Conservation (phyloP, 106 monocot species). For the Apostasia ramifera region DNA sequence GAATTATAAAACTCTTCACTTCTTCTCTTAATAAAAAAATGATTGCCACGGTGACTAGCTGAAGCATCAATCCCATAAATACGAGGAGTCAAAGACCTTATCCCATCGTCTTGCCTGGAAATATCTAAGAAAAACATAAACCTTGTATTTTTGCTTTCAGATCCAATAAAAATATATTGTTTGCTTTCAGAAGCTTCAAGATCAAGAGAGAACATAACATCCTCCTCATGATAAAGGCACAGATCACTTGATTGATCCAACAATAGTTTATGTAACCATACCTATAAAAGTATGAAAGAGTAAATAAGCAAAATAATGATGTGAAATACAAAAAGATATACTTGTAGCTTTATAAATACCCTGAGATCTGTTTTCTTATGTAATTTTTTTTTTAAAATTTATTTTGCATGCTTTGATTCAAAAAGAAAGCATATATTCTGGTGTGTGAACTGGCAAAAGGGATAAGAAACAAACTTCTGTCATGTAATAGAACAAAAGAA, state of each 20-base stretch:
- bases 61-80: constrained; percentile 73
- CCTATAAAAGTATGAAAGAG: constrained; percentile 29
- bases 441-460: not conserved
- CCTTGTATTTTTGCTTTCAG: constrained; percentile 81
- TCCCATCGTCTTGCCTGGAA: constrained; percentile 42
- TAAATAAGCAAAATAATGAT: constrained; percentile 7
- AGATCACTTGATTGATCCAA: constrained; percentile 79
- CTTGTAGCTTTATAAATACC: no score
- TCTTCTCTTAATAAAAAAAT: constrained; percentile 83
- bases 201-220: constrained; percentile 88
- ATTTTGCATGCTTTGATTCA: not conserved
- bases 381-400: no score
- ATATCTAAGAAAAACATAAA: constrained; percentile 71
- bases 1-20: constrained; percentile 90
- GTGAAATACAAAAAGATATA: not conserved
- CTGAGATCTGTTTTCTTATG: no score
- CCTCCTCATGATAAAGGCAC: constrained; percentile 91
- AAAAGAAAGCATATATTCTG: not conserved
- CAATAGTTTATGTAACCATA: constrained; percentile 75
- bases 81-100: constrained; percentile 61
- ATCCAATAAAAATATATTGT: constrained; percentile 76
- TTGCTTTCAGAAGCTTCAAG: constrained; percentile 83
- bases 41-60: constrained; percentile 82
- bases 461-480: constrained; percentile 1
- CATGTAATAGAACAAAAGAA: not conserved